These are phyloP conservation scores for Aspergillus nidulans DNA, from an alignment of 495 filamentous ascomycete genomes.

Conservation along the genomic window DNA sequence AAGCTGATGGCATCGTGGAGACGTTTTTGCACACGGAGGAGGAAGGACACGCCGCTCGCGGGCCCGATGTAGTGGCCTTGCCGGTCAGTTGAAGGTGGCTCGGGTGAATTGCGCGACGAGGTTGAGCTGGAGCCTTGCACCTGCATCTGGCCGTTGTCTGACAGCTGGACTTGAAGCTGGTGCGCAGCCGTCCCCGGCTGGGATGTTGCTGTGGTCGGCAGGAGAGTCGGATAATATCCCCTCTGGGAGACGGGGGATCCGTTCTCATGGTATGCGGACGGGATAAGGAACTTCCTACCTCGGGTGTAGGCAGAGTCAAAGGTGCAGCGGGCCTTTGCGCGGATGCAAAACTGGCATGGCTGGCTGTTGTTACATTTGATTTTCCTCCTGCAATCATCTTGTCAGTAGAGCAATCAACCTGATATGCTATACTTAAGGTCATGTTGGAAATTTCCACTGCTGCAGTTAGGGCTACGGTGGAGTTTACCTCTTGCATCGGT, in stretches of 20 bases:
- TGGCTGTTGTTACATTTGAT: conserved; percentile 23
- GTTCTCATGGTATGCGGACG: not conserved
- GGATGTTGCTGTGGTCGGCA: not conserved
- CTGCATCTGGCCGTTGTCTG: too few relatives aligned
- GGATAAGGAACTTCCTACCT: not conserved
- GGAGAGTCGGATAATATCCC: not conserved
- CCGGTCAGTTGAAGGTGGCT: conserved; percentile 19
- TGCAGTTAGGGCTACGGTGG: not conserved
- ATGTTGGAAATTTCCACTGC: too few relatives aligned
- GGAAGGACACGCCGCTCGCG: conserved; percentile 26
- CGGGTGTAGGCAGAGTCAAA: conserved; percentile 20
- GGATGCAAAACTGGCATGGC: conserved; percentile 23
- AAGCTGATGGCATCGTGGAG: conserved; percentile 14
- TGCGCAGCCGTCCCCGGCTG: not conserved
- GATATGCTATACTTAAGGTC: too few relatives aligned
- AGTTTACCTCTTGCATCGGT: conserved; percentile 18
- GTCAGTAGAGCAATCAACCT: not conserved
- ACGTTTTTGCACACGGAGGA: conserved; percentile 21
- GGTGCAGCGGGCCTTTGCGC: conserved; percentile 13
- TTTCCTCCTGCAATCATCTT: conserved; percentile 16
- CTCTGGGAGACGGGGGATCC: too few relatives aligned
- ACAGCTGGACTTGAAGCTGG: too few relatives aligned
- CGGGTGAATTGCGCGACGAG: conserved; percentile 15
- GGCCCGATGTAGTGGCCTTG: conserved; percentile 28
- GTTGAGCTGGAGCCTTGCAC: conserved; percentile 4